These are phyloP conservation scores for Vigna reflexopilosa DNA, from an alignment of 306 rosid genomes.

Conservation along the genomic window DNA sequence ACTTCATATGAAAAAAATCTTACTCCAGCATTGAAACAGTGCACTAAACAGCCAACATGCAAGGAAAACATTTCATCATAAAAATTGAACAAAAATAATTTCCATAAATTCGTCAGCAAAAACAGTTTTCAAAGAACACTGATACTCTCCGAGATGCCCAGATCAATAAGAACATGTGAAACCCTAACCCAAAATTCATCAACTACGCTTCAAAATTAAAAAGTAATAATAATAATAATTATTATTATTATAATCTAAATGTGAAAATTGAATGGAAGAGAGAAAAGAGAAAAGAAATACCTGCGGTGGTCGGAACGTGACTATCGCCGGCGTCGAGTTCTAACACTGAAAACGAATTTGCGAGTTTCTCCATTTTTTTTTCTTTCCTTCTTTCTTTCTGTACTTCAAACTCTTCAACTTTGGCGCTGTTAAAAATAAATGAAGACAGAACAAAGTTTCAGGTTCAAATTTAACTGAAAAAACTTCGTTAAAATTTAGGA, in stretches of 20 bases:
- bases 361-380: constrained; percentile 55
- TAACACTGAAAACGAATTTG: constrained; percentile 69
- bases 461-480: too few species aligned
- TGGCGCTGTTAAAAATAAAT: background rate
- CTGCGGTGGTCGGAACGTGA: constrained; percentile 28
- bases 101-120: constrained; percentile 12
- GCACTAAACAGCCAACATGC: background rate
- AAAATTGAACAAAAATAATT: background rate
- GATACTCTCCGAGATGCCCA: background rate
- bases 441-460: background rate
- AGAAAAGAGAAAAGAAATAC: background rate
- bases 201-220: background rate
- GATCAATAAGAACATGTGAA: constrained; percentile 27
- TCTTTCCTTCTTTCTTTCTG: background rate
- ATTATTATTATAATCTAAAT: background rate
- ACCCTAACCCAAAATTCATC: constrained; percentile 44
- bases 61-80: background rate
- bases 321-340: constrained; percentile 74
- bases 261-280: background rate
- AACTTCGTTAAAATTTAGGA: too few species aligned
- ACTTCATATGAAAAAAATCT: background rate
- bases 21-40: constrained; percentile 11
- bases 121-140: constrained; percentile 15
- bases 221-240: too few species aligned
- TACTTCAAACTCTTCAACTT: background rate